A percentile compares a stretch with the other conserved stretches of the same genome.
These are phyloP conservation scores for Rhypophila decipiens DNA, from an alignment of 495 filamentous ascomycete species.

Conservation along the genomic window DNA sequence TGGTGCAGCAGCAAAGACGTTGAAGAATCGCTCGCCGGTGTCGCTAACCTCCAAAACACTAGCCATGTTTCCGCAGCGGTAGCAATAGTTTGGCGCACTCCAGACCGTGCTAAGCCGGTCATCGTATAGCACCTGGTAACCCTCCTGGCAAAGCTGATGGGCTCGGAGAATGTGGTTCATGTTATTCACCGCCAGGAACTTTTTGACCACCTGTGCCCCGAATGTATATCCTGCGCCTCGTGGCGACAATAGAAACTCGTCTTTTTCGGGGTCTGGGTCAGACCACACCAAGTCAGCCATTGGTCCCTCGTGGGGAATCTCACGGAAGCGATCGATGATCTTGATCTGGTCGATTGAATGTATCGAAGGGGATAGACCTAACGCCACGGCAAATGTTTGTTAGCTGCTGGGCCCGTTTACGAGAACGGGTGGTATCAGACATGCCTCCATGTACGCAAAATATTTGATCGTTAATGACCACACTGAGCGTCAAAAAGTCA, in stretches of 20 bases:
- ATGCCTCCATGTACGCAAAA: constrained; percentile 92
- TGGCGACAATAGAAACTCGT: constrained; percentile 92
- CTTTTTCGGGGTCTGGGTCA: constrained; percentile 88
- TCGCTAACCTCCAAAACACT: constrained; percentile 94
- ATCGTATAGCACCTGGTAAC: constrained; percentile 92
- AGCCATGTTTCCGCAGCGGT: constrained; percentile 93
- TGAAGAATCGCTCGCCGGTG: constrained; percentile 85
- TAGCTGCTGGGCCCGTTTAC: neutral
- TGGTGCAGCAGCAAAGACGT: constrained; percentile 93
- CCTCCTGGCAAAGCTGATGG: constrained; percentile 96
- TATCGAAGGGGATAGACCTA: constrained; percentile 85
- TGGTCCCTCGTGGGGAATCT: constrained; percentile 96
- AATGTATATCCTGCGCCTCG: constrained; percentile 96
- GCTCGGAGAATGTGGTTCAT: constrained; percentile 96
- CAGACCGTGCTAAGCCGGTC: constrained; percentile 92
- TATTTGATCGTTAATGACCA: constrained; percentile 97
- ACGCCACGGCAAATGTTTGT: neutral
- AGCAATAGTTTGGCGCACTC: constrained; percentile 97
- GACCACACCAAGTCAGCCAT: constrained; percentile 99
- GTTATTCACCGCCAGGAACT: constrained; percentile 92
- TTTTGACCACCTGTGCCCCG: constrained; percentile 92
- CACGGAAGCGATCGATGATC: constrained; percentile 95
- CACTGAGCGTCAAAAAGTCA: constrained; percentile 91
- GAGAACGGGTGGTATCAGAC: constrained; percentile 3
- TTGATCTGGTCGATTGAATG: constrained; percentile 99